Evolutionary conservation across 306 rosid genomes (phyloP).

Genomic region (Abrus pulchellus): DNA sequence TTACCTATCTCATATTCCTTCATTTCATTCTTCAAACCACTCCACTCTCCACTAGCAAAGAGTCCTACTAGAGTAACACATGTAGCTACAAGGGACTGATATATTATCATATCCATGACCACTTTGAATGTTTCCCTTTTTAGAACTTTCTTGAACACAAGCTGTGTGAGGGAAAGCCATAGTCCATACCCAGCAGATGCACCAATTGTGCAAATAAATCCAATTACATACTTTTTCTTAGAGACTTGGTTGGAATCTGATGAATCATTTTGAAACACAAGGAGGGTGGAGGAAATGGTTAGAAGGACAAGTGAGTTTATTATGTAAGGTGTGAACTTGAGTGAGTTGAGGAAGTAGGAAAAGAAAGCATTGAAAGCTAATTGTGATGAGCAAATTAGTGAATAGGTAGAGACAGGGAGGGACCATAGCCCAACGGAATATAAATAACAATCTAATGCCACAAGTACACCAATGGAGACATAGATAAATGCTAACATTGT

Average conservation of each 20-base stretch:
- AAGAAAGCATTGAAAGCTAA: slow-evolving; percentile 53
- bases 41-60: slow-evolving; percentile 56
- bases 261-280: slow-evolving; percentile 44
- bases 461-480: slow-evolving; percentile 44
- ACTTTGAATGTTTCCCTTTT: slow-evolving; percentile 38
- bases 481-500: slow-evolving; percentile 43
- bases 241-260: slow-evolving; percentile 20
- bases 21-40: slow-evolving; percentile 42
- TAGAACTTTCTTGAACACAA: slow-evolving; percentile 44
- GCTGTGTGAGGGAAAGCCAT: slow-evolving; percentile 43
- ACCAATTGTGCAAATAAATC: slow-evolving; percentile 48
- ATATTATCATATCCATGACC: slow-evolving; percentile 48
- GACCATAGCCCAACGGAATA: slow-evolving; percentile 41
- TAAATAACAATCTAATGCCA: slow-evolving; percentile 44
- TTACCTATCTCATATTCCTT: slow-evolving; percentile 46
- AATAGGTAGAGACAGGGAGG: slow-evolving; percentile 51
- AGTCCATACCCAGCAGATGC: slow-evolving; percentile 53
- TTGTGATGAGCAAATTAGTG: slow-evolving; percentile 43
- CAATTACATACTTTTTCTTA: slow-evolving; percentile 41
- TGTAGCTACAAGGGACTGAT: slow-evolving; percentile 28
- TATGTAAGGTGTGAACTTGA: slow-evolving; percentile 51
- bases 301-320: slow-evolving; percentile 49
- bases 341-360: slow-evolving; percentile 48
- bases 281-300: slow-evolving; percentile 47
- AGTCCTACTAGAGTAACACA: slow-evolving; percentile 37